Conservation (phyloP, 768 basidiomycete species). For the Hygrocybe punicea region DNA sequence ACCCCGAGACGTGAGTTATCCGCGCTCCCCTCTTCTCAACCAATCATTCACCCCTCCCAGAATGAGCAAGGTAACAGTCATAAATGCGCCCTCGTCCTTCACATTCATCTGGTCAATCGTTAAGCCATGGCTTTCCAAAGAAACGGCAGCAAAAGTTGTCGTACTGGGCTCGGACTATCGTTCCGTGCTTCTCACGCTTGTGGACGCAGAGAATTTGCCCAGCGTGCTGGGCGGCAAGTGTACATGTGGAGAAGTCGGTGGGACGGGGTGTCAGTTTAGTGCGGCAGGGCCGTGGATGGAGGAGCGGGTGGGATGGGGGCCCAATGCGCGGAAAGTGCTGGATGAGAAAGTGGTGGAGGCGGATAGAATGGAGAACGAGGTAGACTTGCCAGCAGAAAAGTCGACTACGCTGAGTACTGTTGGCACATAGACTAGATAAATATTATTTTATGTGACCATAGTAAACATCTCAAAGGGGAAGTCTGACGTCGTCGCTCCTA, state of each 20-base stretch:
- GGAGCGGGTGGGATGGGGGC: conserved; percentile 51
- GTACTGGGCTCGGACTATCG: conserved; percentile 62
- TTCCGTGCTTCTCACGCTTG: conserved; percentile 50
- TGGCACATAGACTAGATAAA: not conserved
- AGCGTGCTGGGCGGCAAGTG: conserved; percentile 61
- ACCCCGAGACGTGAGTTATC: conserved; percentile 64
- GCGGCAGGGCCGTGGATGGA: conserved; percentile 72
- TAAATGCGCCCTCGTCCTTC: conserved; percentile 73
- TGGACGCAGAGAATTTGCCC: conserved; percentile 66
- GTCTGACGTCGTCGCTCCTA: not conserved
- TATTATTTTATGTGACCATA: not conserved
- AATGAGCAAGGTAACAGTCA: conserved; percentile 67
- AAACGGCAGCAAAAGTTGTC: conserved; percentile 65
- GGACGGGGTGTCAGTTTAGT: conserved; percentile 51
- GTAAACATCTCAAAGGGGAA: not conserved
- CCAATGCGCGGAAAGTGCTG: conserved; percentile 27
- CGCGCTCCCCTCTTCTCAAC: not conserved
- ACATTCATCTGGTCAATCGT: conserved; percentile 68
- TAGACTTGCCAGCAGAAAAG: not conserved
- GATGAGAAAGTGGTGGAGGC: not conserved
- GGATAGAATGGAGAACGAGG: not conserved
- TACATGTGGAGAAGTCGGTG: conserved; percentile 49
- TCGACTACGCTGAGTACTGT: not conserved
- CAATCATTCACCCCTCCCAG: conserved; percentile 32
- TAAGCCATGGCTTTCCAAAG: conserved; percentile 70